Percentiles rank a stretch among this genome's conserved stretches.
phyloP scores from a whole-genome alignment of 2,329 filamentous ascomycete species.

The Alternaria hordeiaustralica region DNA sequence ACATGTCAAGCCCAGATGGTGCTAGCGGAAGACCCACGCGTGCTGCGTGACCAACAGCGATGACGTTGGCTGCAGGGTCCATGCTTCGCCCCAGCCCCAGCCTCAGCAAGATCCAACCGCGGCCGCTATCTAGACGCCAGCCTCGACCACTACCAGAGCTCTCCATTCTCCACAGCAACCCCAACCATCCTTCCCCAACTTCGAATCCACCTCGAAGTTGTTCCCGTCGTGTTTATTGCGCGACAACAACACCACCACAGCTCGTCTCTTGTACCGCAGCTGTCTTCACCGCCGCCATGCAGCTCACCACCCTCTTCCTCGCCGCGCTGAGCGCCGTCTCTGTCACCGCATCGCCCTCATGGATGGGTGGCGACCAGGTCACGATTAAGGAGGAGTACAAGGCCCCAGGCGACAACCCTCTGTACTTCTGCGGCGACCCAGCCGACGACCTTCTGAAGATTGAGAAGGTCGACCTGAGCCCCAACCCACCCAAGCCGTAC shows the following conservation, averaged over 20 bases:
- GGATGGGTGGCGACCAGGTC: conserved; percentile 54
- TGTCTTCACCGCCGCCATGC: conserved; percentile 33
- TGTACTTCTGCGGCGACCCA: conserved; percentile 78
- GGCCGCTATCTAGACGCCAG: conserved; percentile 10
- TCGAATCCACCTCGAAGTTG: not conserved
- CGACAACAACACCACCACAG: not conserved
- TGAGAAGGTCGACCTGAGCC: conserved; percentile 77
- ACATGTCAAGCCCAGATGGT: not conserved
- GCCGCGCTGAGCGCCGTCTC: conserved; percentile 54
- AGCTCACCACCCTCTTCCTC: conserved; percentile 48
- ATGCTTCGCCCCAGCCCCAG: conserved; percentile 13
- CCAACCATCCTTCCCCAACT: conserved; percentile 1
- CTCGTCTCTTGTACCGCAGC: not conserved
- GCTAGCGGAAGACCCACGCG: conserved; percentile 1
- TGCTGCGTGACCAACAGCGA: conserved; percentile 11
- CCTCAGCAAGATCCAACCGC: conserved; percentile 5
- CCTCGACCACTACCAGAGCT: conserved; percentile 13
- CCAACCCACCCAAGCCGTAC: conserved; percentile 88
- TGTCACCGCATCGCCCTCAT: conserved; percentile 49
- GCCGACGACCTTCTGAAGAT: conserved; percentile 75
- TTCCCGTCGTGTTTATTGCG: not conserved
- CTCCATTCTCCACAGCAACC: conserved; percentile 3
- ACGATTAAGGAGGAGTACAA: conserved; percentile 62
- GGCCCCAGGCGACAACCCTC: conserved; percentile 84
- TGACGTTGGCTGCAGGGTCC: conserved; percentile 14